Evolutionary conservation across 306 rosid genomes (phyloP), one percentile per base, ranked within the genome.

Genomic region (Crataegus laevigata): DNA sequence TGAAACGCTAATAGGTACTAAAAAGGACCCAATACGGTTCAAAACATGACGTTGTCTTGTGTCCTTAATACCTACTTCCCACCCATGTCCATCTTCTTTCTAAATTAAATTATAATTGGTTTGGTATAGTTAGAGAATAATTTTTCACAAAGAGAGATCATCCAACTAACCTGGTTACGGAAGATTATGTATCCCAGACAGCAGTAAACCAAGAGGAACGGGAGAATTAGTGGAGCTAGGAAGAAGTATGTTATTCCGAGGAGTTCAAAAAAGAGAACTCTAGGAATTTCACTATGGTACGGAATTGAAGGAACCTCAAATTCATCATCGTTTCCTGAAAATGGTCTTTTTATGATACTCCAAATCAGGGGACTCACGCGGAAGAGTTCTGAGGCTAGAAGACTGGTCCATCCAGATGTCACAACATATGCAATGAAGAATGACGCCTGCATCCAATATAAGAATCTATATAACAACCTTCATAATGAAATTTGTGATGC

Each of bases 151-250:
- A 15, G 4, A 55, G 58, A 17, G 59, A 8, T 57, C 28, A 43
- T 32, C 64, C n/a, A 22, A 55, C 90, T 57, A 29, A 90, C 98
- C 96, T 93, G 98, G 81, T 90, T 90, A 21, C 87, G 88, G 77
- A 29, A 93, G 82, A 93, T 52, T 70, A 93, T 79, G 85, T 87
- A 90, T 61, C 88, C 94, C 75, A 93, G 69, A 71, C 92, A 90
- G 40, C 81, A 85, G 84, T 93, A 93, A 68, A 77, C 77, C 85
- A 93, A 57, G 74, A 93, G 86, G 82, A 93, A 93, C 1, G 98
- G 98, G 68, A 93, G 79, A 84, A 90, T 93, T 15, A 93, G 77
- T 29, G 98, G 98, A 80, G 98, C 91, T 5, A 85, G 79, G 66
- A 82, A 63, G 64, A 90, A 93, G 79, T 90, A 93, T 54, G 96